Evolutionary conservation across 2,329 filamentous ascomycete species (phyloP).

Genomic region (Teratosphaeria viscida): DNA sequence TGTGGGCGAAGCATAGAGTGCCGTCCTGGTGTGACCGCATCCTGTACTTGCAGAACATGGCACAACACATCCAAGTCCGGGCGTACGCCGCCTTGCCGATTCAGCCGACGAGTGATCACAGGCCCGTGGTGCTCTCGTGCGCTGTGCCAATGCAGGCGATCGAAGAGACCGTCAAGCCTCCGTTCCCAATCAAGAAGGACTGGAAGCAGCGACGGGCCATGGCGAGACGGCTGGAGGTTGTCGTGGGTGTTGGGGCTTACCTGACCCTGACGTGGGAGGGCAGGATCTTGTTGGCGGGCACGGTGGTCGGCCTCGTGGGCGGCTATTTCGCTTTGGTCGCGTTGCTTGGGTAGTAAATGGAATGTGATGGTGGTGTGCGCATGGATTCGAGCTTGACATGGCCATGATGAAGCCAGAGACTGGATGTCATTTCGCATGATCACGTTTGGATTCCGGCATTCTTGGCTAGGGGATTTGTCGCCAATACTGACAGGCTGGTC

Average conservation of each 20-base stretch:
- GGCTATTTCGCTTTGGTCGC: conserved; percentile 19
- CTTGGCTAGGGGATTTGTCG: no score
- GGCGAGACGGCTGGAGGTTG: conserved; percentile 49
- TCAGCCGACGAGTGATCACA: conserved; percentile 76
- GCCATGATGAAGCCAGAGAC: no score
- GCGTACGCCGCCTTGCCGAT: conserved; percentile 67
- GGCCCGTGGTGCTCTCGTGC: conserved; percentile 65
- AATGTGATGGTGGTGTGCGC: not conserved
- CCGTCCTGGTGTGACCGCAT: conserved; percentile 92
- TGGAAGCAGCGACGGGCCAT: conserved; percentile 45
- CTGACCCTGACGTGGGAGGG: conserved; percentile 40
- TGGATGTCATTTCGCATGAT: no score
- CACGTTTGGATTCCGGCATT: no score
- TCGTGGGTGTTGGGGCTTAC: conserved; percentile 49
- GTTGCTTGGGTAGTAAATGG: conserved; percentile 5
- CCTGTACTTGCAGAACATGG: conserved; percentile 49
- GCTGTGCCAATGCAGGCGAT: conserved; percentile 44
- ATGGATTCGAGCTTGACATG: no score
- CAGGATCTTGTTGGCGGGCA: conserved; percentile 26
- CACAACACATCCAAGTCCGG: conserved; percentile 42
- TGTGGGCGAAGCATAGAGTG: conserved; percentile 72
- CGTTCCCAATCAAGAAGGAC: conserved; percentile 46
- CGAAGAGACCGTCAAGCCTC: conserved; percentile 33
- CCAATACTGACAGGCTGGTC: no score
- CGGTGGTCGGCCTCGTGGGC: conserved; percentile 21